Evolutionary conservation across 2,329 filamentous ascomycete species (phyloP).

Genomic region (Colletotrichum simmondsii): DNA sequence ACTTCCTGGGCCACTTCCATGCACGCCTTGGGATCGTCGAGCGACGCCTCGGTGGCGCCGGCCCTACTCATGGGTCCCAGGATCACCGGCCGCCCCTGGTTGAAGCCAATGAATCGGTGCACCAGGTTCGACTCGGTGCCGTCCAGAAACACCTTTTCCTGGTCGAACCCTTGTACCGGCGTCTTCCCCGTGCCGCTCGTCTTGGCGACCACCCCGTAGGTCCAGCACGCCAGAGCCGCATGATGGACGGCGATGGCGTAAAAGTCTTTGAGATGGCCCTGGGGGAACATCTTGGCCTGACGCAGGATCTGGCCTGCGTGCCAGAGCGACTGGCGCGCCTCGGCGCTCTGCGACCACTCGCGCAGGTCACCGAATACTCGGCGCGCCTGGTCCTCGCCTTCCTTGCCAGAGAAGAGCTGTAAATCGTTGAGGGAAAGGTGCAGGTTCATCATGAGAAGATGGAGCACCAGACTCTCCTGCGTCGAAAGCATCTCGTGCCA

Average conservation of each 20-base stretch:
- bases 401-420: conserved; percentile 75
- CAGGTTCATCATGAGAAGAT: conserved; percentile 71
- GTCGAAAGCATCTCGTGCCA: conserved; percentile 56
- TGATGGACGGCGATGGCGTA: conserved; percentile 77
- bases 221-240: conserved; percentile 75
- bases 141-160: conserved; percentile 64
- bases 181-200: conserved; percentile 41
- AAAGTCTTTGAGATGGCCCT: conserved; percentile 70
- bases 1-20: conserved; percentile 69
- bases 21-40: conserved; percentile 67
- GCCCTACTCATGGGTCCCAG: conserved; percentile 46
- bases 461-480: conserved; percentile 59
- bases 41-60: conserved; percentile 47
- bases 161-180: conserved; percentile 43
- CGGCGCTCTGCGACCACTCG: conserved; percentile 66
- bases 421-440: conserved; percentile 73
- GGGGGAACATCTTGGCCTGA: conserved; percentile 65
- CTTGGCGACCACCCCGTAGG: conserved; percentile 69
- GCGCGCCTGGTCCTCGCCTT: conserved; percentile 73
- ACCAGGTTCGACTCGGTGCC: conserved; percentile 62
- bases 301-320: conserved; percentile 76
- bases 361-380: conserved; percentile 67
- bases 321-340: conserved; percentile 71
- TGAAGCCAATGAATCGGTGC: conserved; percentile 67
- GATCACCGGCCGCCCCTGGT: conserved; percentile 64